These are phyloP conservation scores for Saccharomycopsis selenospora DNA, from an alignment of 805 yeast species.

Conservation along the genomic window DNA sequence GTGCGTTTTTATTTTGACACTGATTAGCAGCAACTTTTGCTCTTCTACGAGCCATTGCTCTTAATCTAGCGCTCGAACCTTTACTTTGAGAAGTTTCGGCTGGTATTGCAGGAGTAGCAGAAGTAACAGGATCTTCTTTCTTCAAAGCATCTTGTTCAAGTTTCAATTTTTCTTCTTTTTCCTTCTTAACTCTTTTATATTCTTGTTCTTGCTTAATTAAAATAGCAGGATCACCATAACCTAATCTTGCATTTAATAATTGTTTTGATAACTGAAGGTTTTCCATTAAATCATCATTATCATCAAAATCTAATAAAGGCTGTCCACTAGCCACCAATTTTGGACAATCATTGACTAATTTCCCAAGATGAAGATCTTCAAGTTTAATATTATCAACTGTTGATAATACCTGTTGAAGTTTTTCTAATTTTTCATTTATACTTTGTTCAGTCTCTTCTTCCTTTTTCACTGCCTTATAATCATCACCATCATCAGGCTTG, in stretches of 20 bases:
- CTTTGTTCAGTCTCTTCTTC: constrained; percentile 20
- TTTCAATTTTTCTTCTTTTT: constrained; percentile 21
- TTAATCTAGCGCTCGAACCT: constrained; percentile 60
- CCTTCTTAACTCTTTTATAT: constrained; percentile 12
- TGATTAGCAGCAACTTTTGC: constrained; percentile 66
- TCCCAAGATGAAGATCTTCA: constrained; percentile 29
- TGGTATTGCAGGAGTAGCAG: constrained; percentile 21
- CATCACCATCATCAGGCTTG: constrained; percentile 29
- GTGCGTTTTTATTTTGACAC: constrained; percentile 35
- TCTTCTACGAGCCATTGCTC: constrained; percentile 90
- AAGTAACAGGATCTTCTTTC: constrained; percentile 14
- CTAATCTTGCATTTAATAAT: constrained; percentile 36
- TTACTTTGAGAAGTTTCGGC: constrained; percentile 23
- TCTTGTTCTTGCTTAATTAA: constrained; percentile 18
- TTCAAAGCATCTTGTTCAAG: constrained; percentile 12
- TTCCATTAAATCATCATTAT: constrained; percentile 35
- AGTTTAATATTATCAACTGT: constrained; percentile 26
- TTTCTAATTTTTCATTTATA: constrained; percentile 9
- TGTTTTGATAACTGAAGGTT: constrained; percentile 45
- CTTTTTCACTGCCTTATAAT: constrained; percentile 25
- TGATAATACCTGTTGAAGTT: constrained; percentile 10
- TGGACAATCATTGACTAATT: constrained; percentile 33
- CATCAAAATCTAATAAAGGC: constrained; percentile 26
- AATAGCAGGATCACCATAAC: constrained; percentile 29
- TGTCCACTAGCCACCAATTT: constrained; percentile 62